Percentiles rank a stretch among this genome's conserved stretches.
Evolutionary conservation across 495 filamentous ascomycete species (phyloP).

Genomic region (Letharia columbiana): DNA sequence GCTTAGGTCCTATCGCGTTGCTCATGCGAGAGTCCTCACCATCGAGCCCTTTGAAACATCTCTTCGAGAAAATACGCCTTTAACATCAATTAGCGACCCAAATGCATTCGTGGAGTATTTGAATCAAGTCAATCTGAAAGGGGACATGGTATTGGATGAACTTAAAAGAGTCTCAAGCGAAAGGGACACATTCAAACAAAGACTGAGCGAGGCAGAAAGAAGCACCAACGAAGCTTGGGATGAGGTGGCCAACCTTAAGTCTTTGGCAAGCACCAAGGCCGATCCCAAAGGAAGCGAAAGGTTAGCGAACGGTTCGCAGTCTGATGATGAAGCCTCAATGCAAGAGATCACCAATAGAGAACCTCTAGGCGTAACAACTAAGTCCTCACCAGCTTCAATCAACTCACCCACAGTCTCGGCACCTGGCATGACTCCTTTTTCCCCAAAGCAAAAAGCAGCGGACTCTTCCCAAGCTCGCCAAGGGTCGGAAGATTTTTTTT

Average conservation of each 20-base stretch:
- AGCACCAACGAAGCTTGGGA: slow-evolving; percentile 49
- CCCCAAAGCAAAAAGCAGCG: slow-evolving; percentile 37
- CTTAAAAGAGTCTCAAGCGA: slow-evolving; percentile 80
- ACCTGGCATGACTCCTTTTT: slow-evolving; percentile 35
- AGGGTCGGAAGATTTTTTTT: slow-evolving; percentile 74
- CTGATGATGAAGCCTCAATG: slow-evolving; percentile 6
- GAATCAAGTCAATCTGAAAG: slow-evolving; percentile 76
- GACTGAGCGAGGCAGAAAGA: slow-evolving; percentile 60
- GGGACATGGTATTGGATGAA: slow-evolving; percentile 86
- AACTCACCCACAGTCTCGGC: slow-evolving; percentile 20
- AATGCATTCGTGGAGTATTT: slow-evolving; percentile 84
- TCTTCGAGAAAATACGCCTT: slow-evolving; percentile 81
- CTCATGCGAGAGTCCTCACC: slow-evolving; percentile 70
- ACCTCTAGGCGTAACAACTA: slow-evolving; percentile 20
- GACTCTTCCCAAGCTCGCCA: slow-evolving; percentile 33
- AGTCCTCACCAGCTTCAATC: slow-evolving; percentile 25
- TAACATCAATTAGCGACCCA: slow-evolving; percentile 80
- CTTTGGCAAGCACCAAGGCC: slow-evolving; percentile 26
- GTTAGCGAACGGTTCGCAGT: slow-evolving; percentile 25
- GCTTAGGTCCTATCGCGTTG: slow-evolving; percentile 80
- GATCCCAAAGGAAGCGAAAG: slow-evolving; percentile 17
- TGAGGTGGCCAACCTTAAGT: slow-evolving; percentile 43
- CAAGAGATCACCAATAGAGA: slow-evolving; percentile 22
- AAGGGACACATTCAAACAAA: slow-evolving; percentile 70
- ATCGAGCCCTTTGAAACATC: slow-evolving; percentile 92